Base-by-base conservation (phyloP, 2,329 filamentous ascomycete species). In the Hypoxylon sp. region DNA sequence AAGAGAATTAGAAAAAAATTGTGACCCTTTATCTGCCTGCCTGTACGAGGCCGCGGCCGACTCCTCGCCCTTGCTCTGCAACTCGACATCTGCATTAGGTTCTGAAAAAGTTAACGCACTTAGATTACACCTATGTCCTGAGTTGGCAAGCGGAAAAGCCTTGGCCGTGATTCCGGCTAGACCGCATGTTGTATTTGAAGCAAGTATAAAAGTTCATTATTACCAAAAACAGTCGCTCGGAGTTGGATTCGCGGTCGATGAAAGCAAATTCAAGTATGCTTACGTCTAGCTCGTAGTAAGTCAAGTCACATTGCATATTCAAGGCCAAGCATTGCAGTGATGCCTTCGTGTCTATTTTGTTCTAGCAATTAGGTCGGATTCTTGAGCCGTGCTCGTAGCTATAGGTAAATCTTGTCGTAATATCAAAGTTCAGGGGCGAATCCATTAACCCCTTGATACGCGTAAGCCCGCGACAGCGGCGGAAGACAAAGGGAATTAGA, bases 361-460 rank as follows among this genome's bases (percentile, higher is more conserved):
- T 58, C 57, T 60, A 60, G 26, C 54, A 45, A 60, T 60, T 60
- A 60, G 42, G 42, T n/a, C 34, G 55, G 51, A 51, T 52, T 52
- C 47, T 52, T 42, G 35, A 45, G 38, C 40, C 50, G 40, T 42
- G 40, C 41, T 47, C 45, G 23, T 55, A 29, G 50, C n/a, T n/a
- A n/a, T n/a, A n/a, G n/a, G n/a, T 44, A 54, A 35, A 31, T 38
- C 43, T 44, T 43, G 26, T 57, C 52, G 46, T 54, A 51, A 55
- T 49, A 60, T 26, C 46, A 52, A 54, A 36, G 48, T 40, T 20
- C 43, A 41, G 48, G 56, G 53, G 49, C 35, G 48, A 51, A 53
- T 51, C 56, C 52, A 51, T 59, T 51, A 52, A 26, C 52, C 49
- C 56, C 53, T 45, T 50, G 40, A 49, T 42, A 35, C 53, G 49